Base-by-base conservation (phyloP, 257 asterid genomes). In the Nyctanthes arbortristis region DNA sequence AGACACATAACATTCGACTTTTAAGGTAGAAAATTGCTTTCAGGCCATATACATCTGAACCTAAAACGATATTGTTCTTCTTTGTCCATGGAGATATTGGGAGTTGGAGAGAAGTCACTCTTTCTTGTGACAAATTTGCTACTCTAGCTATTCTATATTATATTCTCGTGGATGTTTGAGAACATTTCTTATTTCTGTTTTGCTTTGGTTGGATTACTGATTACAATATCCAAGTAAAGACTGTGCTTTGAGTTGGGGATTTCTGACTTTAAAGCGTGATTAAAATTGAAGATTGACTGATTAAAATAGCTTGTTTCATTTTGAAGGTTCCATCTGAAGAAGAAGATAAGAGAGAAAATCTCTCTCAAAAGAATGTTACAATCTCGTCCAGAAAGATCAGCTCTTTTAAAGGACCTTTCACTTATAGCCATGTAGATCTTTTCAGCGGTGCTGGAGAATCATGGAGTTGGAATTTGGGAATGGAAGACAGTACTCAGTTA, bases 401-500 rank as follows among this genome's bases (percentile, higher is more conserved):
- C 79, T 82, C 85, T 74, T 74, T 69, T 63, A 57, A 79, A 67
- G 94, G 89, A 65, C 89, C 93, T 75, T 85, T 87, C 73, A 88
- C 84, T 27, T 83, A 68, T 86, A 89, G 96, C 72, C 86, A 83
- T 78, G 75, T 87, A 56, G 97, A 93, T 84, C 92, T 93, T 72
- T 93, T 93, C 83, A 83, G 92, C 79, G 97, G 97, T 68, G 89
- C 88, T 72, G 99, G 97, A 73, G 99, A 89, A 80, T 83, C 89
- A 70, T 91, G 94, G 99, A 89, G 82, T 69, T 88, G 96, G 96
- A 85, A 76, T 76, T 73, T 93, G 76, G 91, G 85, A 75, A 73
- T 79, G 78, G 89, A 90, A 67, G 90, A 78, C 67, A 84, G 65
- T 72, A 74, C 76, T 65, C 73, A 68, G 67, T 47, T 65, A 61